Conservation (phyloP, 371 early-diverging fungal genomes). For the Haplosporangium sp. region DNA sequence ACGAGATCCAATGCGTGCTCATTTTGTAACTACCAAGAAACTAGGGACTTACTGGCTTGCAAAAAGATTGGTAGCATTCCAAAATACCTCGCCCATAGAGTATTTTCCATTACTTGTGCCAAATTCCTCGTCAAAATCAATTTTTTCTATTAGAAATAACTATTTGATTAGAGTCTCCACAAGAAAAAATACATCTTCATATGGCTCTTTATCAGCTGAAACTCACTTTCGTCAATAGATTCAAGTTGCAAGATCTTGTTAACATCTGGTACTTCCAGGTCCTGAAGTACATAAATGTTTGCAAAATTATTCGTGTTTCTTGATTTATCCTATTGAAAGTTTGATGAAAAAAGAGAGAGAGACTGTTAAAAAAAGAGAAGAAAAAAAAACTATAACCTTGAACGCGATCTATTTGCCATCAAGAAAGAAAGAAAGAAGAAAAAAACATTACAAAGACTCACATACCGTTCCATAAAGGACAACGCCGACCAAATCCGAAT, state of each 20-base stretch:
- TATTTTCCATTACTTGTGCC: constrained; percentile 64
- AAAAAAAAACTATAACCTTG: no score
- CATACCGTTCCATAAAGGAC: constrained; percentile 75
- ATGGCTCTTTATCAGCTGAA: no score
- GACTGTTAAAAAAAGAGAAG: not conserved
- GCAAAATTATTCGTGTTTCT: constrained; percentile 65
- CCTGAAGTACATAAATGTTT: constrained; percentile 70
- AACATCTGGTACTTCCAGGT: constrained; percentile 72
- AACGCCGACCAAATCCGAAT: constrained; percentile 71
- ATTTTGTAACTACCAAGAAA: not conserved
- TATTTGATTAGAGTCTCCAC: not conserved
- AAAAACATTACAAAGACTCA: not conserved
- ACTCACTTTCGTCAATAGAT: constrained; percentile 62
- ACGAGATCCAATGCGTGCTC: no score
- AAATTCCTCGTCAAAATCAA: constrained; percentile 60
- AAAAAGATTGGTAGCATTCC: constrained; percentile 71
- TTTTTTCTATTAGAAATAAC: constrained; percentile 14
- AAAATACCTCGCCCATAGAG: constrained; percentile 72
- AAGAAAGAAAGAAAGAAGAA: not conserved
- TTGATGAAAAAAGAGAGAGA: not conserved
- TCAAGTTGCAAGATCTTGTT: constrained; percentile 72
- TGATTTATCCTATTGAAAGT: constrained; percentile 16
- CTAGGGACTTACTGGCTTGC: constrained; percentile 56
- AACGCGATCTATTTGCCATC: not conserved
- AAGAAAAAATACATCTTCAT: no score